phyloP scores from a whole-genome alignment of 2,329 filamentous ascomycete genomes.

The Cladosporium halotolerans region DNA sequence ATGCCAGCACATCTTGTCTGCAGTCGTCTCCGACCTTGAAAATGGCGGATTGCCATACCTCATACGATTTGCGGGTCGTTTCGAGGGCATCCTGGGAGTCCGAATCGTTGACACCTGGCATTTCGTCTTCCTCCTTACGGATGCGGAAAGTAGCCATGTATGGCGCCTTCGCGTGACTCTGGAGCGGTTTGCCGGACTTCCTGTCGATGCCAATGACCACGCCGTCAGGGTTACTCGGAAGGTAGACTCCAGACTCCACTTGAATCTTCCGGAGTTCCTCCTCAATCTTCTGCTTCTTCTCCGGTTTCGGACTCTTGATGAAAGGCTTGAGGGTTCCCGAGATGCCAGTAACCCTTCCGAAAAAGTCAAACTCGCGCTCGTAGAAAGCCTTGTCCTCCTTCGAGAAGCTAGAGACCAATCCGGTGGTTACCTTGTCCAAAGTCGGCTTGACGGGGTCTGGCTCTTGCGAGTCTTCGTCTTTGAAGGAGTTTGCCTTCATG shows the following conservation, averaged over 20 bases:
- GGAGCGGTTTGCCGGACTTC: constrained; percentile 93
- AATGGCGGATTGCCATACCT: constrained; percentile 98
- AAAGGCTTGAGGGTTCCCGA: constrained; percentile 92
- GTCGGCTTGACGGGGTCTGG: constrained; percentile 91
- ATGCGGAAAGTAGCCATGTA: constrained; percentile 99
- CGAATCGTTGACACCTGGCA: constrained; percentile 31
- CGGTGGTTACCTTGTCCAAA: constrained; percentile 80
- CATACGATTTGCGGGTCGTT: constrained; percentile 51
- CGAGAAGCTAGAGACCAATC: constrained; percentile 77
- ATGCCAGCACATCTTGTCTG: constrained; percentile 87
- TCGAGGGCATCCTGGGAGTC: background rate
- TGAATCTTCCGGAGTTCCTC: constrained; percentile 97
- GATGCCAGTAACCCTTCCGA: constrained; percentile 90
- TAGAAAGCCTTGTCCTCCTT: constrained; percentile 76
- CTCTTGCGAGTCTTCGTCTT: constrained; percentile 87
- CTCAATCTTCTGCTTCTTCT: constrained; percentile 99
- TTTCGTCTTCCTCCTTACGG: constrained; percentile 65
- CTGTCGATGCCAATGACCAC: constrained; percentile 96
- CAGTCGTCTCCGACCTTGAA: constrained; percentile 99
- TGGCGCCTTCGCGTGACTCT: constrained; percentile 95
- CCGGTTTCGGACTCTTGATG: constrained; percentile 85
- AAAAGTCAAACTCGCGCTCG: constrained; percentile 94
- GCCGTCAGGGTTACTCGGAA: constrained; percentile 94
- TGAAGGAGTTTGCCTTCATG: constrained; percentile 98
- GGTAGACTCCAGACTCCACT: constrained; percentile 92